Conservation (phyloP, 23 red algal species). For the Gracilaria gracilis region DNA sequence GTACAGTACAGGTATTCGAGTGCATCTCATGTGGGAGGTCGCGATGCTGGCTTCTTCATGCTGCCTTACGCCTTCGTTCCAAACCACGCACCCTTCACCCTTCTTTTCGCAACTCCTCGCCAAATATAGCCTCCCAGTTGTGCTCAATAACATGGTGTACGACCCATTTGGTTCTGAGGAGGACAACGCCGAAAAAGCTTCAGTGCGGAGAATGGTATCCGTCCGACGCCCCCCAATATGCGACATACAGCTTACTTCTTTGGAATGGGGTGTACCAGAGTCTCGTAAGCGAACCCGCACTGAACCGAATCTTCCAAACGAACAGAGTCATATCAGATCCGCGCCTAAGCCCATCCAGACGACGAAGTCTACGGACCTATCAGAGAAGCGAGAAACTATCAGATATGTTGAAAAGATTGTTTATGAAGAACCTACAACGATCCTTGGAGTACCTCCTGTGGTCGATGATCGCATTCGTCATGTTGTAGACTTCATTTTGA, state of each 20-base stretch:
- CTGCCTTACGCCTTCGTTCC: not conserved
- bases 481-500: slow-evolving; percentile 71
- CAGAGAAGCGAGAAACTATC: slow-evolving; percentile 23
- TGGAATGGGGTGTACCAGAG: slow-evolving; percentile 42
- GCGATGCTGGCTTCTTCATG: no score
- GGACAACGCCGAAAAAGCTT: slow-evolving; percentile 4
- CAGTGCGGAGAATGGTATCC: slow-evolving; percentile 22
- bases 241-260: slow-evolving; percentile 10
- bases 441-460: slow-evolving; percentile 52
- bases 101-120: not conserved
- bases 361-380: not conserved
- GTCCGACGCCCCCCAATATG: slow-evolving; percentile 38
- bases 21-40: not conserved
- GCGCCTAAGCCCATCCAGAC: not conserved
- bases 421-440: slow-evolving; percentile 27
- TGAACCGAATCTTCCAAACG: slow-evolving; percentile 1
- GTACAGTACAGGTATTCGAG: no score
- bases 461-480: slow-evolving; percentile 82
- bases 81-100: no score
- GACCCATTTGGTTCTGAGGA: slow-evolving; percentile 40
- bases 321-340: not conserved
- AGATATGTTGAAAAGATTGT: slow-evolving; percentile 63
- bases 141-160: slow-evolving; percentile 24
- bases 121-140: not conserved
- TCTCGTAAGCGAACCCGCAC: slow-evolving; percentile 27